Evolutionary conservation across 768 basidiomycete genomes (phyloP), one percentile per base, ranked within the genome.

Genomic region (Chalciporus piperatus): DNA sequence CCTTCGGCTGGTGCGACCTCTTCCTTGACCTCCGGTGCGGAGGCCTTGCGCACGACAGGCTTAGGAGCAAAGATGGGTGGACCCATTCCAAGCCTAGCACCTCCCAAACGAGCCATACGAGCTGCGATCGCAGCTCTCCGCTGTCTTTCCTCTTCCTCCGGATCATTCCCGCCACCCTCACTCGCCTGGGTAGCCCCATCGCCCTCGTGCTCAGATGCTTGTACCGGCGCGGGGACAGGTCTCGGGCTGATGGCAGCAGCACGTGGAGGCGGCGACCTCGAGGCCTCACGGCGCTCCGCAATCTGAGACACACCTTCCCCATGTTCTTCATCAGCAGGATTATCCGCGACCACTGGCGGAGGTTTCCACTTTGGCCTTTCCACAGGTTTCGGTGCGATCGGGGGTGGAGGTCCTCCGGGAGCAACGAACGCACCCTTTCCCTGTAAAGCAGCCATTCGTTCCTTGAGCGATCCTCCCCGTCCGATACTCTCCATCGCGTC

Each of bases 381-480:
- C 1, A 78, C 71, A 2, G 87, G 80, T 5, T 79, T 70, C 8
- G 72, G 66, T 8, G 82, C 77, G 6, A 79, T 63, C 1, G 73
- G 77, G 1, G 84, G 77, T 14, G 76, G 65, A n/a, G 68, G 55
- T 6, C 67, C 35, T 16, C 16, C 35, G 1, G 35, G 5, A 16
- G 5, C 64, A 14, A 89, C 89, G 62, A 96, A 92, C 10, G 76
- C 92, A 14, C 89, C 88, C 41, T 78, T 84, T 8, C 89, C 91
- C 66, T 93, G 89, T 33, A 98, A 72, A 3, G 93, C 92, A 27
- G 93, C 93, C 93, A 98, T 97, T 33, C 96, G 83, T 52, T 97
- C 96, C 72, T 86, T 94, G 58, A 98, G 71, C 50, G 89, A 91
- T 5, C 82, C 87, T 3, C 81, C 87, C 50, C 83, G 83, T 6